A percentile compares a stretch with the other conserved stretches of the same genome.
Evolutionary conservation across 2,329 filamentous ascomycete species (phyloP).

Genomic region (Ophiostoma sp.): DNA sequence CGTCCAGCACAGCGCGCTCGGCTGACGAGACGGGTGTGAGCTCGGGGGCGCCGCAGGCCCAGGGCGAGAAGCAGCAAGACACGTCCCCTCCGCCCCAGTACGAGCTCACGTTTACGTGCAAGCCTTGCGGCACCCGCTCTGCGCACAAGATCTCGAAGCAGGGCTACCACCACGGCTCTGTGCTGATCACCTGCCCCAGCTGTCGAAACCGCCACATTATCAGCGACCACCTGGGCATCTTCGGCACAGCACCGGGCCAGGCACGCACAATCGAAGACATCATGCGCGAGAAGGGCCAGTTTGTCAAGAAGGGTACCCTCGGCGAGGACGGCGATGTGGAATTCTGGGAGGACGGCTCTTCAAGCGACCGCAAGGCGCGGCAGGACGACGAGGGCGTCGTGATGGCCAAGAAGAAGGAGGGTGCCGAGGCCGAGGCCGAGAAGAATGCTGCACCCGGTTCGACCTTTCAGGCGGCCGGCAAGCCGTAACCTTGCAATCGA

Average conservation of each 20-base stretch:
- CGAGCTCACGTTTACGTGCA: conserved; percentile 86
- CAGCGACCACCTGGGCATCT: conserved; percentile 77
- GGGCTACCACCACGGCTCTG: conserved; percentile 85
- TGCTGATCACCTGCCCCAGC: conserved; percentile 78
- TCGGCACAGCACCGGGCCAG: conserved; percentile 51
- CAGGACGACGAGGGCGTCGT: conserved; percentile 26
- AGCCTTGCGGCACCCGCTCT: conserved; percentile 74
- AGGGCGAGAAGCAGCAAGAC: background rate
- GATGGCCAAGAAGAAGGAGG: conserved; percentile 18
- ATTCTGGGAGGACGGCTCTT: conserved; percentile 73
- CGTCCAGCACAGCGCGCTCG: background rate
- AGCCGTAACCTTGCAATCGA: background rate
- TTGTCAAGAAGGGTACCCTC: conserved; percentile 65
- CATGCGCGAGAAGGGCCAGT: conserved; percentile 66
- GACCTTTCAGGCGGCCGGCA: conserved; percentile 26
- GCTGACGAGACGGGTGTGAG: background rate
- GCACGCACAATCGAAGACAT: conserved; percentile 70
- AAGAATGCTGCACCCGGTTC: conserved; percentile 29
- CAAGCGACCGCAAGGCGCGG: conserved; percentile 31
- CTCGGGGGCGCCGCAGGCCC: background rate
- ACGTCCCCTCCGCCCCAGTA: conserved; percentile 57
- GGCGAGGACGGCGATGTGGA: conserved; percentile 81
- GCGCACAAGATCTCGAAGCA: conserved; percentile 85
- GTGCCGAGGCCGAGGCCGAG: conserved; percentile 12
- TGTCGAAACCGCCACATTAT: conserved; percentile 90